These are phyloP conservation scores for Papiliotrema terrestris DNA, from an alignment of 1,284 basidiomycete genomes.

Conservation along the genomic window DNA sequence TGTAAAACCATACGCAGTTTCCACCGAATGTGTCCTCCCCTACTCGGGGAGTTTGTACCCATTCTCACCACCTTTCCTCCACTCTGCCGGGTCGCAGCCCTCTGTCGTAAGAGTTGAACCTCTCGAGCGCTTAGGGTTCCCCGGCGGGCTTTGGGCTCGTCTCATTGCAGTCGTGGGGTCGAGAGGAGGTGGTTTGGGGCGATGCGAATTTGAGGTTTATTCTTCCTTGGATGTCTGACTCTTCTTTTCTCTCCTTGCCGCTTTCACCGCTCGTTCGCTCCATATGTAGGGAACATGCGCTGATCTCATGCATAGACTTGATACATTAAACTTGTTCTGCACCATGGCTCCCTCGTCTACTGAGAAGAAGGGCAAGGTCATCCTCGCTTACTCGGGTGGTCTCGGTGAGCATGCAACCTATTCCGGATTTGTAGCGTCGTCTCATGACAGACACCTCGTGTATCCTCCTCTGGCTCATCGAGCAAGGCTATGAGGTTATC, in stretches of 20 bases:
- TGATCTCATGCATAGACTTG: conserved; percentile 1
- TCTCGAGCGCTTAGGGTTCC: conserved; percentile 42
- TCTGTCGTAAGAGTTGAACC: conserved; percentile 42
- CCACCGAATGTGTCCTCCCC: conserved; percentile 51
- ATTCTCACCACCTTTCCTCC: conserved; percentile 10
- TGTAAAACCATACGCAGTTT: conserved; percentile 53
- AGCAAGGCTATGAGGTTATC: conserved; percentile 94
- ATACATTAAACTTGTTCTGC: conserved; percentile 1
- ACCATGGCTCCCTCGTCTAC: conserved; percentile 21
- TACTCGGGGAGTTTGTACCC: conserved; percentile 44
- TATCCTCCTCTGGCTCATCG: conserved; percentile 95
- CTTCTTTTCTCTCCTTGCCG: conserved; percentile 7
- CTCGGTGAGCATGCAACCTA: conserved; percentile 62
- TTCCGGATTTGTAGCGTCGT: conserved; percentile 1
- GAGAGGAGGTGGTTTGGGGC: conserved; percentile 23
- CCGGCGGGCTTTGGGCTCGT: conserved; percentile 20
- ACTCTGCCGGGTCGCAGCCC: conserved; percentile 27
- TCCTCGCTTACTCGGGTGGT: conserved; percentile 89
- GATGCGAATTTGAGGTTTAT: conserved; percentile 49
- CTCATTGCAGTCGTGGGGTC: background rate
- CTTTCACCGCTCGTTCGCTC: conserved; percentile 1
- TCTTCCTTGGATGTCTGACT: conserved; percentile 53
- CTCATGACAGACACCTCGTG: conserved; percentile 76
- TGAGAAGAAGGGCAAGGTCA: conserved; percentile 50
- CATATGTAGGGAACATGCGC: background rate